These are phyloP conservation scores for Fusarium staphyleae DNA, from an alignment of 2,329 filamentous ascomycete genomes.

Conservation along the genomic window DNA sequence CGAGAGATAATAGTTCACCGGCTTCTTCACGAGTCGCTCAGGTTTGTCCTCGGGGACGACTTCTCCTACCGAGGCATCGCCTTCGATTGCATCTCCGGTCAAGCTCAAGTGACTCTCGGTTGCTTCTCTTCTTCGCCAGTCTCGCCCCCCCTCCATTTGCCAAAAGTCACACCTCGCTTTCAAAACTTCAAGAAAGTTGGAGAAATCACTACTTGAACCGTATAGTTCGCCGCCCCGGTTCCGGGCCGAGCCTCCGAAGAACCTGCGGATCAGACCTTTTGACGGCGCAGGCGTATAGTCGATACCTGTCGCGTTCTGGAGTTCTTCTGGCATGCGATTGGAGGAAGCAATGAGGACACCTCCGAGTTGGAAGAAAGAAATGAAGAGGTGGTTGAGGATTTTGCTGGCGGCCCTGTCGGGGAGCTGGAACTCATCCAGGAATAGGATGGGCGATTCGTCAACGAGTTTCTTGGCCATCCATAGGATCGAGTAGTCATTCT, in stretches of 20 bases:
- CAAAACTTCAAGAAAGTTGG: constrained; percentile 76
- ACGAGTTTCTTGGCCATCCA: constrained; percentile 80
- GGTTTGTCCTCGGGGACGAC: constrained; percentile 18
- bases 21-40: constrained; percentile 34
- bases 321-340: constrained; percentile 83
- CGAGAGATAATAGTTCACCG: constrained; percentile 44
- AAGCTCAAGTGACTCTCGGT: constrained; percentile 10
- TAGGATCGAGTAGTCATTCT: constrained; percentile 69
- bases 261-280: constrained; percentile 58
- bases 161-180: constrained; percentile 82
- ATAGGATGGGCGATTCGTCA: constrained; percentile 76
- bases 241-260: constrained; percentile 51
- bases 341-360: constrained; percentile 82
- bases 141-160: constrained; percentile 79
- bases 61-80: neutral
- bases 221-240: constrained; percentile 57
- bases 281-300: constrained; percentile 67
- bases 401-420: constrained; percentile 80
- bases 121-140: constrained; percentile 70
- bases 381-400: constrained; percentile 80
- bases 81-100: neutral
- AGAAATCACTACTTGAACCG: constrained; percentile 73
- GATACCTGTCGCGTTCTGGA: constrained; percentile 76
- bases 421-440: constrained; percentile 84
- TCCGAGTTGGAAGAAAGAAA: constrained; percentile 81